Evolutionary conservation across 2,329 filamentous ascomycete genomes (phyloP), one percentile per base, ranked within the genome.

Genomic region (Polytolypa hystricis): DNA sequence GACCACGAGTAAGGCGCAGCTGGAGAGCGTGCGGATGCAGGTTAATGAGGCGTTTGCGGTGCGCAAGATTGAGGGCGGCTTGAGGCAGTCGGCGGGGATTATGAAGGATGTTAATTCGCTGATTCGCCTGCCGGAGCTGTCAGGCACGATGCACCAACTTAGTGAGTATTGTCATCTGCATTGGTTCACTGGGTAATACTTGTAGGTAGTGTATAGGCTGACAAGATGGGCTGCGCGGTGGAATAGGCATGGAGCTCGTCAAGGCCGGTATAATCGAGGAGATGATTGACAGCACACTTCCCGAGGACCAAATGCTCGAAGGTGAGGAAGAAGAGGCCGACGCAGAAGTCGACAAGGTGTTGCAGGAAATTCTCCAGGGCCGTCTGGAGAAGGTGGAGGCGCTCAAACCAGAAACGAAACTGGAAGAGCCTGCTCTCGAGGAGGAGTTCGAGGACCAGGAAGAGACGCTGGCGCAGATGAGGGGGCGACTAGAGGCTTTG

Each of bases 211-310:
- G n/a, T n/a, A n/a, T n/a, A n/a, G n/a, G n/a, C n/a, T n/a, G 4
- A 11, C 8, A n/a, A 10, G 17, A 11, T 30, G n/a, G 8, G 8
- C 23, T 26, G n/a, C 23, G 8, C 23, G 23, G n/a, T n/a, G 23
- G n/a, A 26, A n/a, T 33, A 47, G 44, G 44, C 18, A 35, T 47
- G 40, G 91, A 96, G 69, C 64, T 96, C 47, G 82, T 94, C 60
- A 93, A 86, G 66, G 89, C 91, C 2, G 91, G 89, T 11, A 89
- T 98, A 47, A 93, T 96, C 42, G 89, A 96, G 68, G 91, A 98
- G 66, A 95, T 96, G 83, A 78, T 93, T 4, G 83, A 80, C 32
- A 89, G 96, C 56, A 78, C 72, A 29, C 65, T 96, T 46, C 84
- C 86, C n/a, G 68, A 74, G 42, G 73, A 79, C 46, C 79, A 86